Evolutionary conservation across 1,284 basidiomycete genomes (phyloP).

Genomic region (Nidula niveotomentosa): DNA sequence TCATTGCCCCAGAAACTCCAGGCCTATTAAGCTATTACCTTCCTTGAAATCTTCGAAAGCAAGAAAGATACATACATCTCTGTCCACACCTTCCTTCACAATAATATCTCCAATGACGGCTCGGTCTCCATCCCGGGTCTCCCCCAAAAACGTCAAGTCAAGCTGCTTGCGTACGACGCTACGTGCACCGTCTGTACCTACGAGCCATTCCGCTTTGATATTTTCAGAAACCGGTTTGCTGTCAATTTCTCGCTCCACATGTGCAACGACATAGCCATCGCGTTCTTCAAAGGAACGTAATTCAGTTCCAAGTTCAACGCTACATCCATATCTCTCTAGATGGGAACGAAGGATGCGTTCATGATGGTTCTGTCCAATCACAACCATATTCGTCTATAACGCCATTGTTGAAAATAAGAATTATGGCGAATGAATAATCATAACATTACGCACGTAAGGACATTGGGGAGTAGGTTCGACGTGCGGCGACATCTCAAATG

Average conservation of each 20-base stretch:
- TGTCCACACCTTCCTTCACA: slow-evolving; percentile 22
- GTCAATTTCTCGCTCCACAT: slow-evolving; percentile 15
- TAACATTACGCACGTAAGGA: neutral
- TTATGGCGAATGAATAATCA: neutral
- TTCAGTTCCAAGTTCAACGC: slow-evolving; percentile 28
- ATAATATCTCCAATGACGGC: slow-evolving; percentile 40
- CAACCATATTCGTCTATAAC: slow-evolving; percentile 16
- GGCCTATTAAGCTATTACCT: slow-evolving; percentile 7
- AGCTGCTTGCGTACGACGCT: slow-evolving; percentile 31
- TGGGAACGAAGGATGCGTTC: slow-evolving; percentile 24
- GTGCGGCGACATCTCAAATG: neutral
- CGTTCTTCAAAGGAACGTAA: slow-evolving; percentile 27
- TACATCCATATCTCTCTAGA: slow-evolving; percentile 17
- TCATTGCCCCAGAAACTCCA: slow-evolving; percentile 22
- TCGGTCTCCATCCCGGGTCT: slow-evolving; percentile 25
- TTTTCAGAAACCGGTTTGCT: slow-evolving; percentile 14
- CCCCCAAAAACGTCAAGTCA: slow-evolving; percentile 37
- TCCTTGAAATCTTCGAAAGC: neutral
- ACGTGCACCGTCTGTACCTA: slow-evolving; percentile 16
- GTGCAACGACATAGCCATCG: slow-evolving; percentile 19
- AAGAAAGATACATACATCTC: slow-evolving; percentile 22
- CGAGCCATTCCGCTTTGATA: slow-evolving; percentile 21
- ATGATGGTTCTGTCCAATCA: slow-evolving; percentile 26
- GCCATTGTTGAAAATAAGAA: neutral
- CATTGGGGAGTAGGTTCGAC: slow-evolving; percentile 2